phyloP scores from a whole-genome alignment of 2,329 filamentous ascomycete species.

The Xylaria sp. region DNA sequence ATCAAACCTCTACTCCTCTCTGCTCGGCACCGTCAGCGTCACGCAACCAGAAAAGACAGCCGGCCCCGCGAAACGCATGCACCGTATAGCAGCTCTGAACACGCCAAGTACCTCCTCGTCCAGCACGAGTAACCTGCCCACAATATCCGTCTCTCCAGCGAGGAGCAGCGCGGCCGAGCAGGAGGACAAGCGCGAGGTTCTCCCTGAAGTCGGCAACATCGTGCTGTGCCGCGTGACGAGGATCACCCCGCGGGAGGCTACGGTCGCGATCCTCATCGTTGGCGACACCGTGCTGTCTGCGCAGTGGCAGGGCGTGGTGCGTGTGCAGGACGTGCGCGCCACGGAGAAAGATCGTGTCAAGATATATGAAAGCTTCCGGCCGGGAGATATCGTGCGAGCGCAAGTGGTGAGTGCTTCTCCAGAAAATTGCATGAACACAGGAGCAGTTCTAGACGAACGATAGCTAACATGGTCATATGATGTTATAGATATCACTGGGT shows the following conservation, averaged over 20 bases:
- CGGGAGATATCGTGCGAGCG: constrained; percentile 90
- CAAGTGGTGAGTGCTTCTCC: constrained; percentile 71
- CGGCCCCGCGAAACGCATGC: constrained; percentile 68
- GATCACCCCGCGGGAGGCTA: constrained; percentile 85
- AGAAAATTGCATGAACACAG: background rate
- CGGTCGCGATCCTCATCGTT: constrained; percentile 86
- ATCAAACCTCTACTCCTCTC: constrained; percentile 80
- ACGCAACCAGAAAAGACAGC: constrained; percentile 50
- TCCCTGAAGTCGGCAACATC: constrained; percentile 82
- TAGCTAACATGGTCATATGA: constrained; percentile 16
- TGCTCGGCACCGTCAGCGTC: constrained; percentile 77
- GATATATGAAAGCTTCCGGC: constrained; percentile 89
- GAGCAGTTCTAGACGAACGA: background rate
- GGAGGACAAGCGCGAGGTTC: constrained; percentile 70
- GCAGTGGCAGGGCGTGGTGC: constrained; percentile 86
- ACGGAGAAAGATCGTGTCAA: constrained; percentile 96
- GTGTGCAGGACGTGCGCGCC: constrained; percentile 89
- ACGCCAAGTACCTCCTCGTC: constrained; percentile 39
- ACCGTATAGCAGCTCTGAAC: constrained; percentile 57
- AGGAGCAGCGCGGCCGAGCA: constrained; percentile 42
- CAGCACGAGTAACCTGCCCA: constrained; percentile 57
- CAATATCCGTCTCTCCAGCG: constrained; percentile 65
- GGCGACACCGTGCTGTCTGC: constrained; percentile 77
- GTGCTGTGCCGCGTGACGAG: constrained; percentile 89
- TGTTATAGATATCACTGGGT: constrained; percentile 79